Conservation (phyloP, 306 rosid species). For the Coriaria nepalensis region DNA sequence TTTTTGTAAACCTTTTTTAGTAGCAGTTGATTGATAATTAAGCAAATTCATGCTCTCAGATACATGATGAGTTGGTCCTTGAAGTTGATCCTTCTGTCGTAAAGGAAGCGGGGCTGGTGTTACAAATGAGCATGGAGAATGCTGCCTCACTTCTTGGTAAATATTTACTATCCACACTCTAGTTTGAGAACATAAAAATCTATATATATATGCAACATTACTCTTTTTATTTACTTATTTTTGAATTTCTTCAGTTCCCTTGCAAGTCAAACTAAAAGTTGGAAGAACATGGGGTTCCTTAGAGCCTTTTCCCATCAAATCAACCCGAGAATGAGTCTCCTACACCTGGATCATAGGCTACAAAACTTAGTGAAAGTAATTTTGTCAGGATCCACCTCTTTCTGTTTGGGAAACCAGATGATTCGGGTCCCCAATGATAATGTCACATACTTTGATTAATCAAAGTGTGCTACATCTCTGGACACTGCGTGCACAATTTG, state of each 20-base stretch:
- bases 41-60: slow-evolving; percentile 34
- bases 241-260: slow-evolving; percentile 54
- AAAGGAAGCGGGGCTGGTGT: slow-evolving; percentile 64
- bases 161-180: slow-evolving; percentile 10
- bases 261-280: slow-evolving; percentile 66
- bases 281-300: slow-evolving; percentile 96
- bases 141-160: slow-evolving; percentile 80
- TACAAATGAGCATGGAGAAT: slow-evolving; percentile 80
- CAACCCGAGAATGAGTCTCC: slow-evolving; percentile 20
- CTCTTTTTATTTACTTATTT: slow-evolving; percentile 8
- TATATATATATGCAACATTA: background rate
- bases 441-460: background rate
- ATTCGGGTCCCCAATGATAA: no score
- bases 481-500: no score
- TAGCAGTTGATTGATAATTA: slow-evolving; percentile 1
- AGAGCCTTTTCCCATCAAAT: slow-evolving; percentile 44
- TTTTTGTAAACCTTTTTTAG: slow-evolving; percentile 1
- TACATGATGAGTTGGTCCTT: slow-evolving; percentile 86
- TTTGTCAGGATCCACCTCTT: background rate
- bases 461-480: background rate
- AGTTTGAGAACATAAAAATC: background rate
- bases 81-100: slow-evolving; percentile 72
- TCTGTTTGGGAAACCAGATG: no score
- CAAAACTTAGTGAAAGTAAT: background rate
- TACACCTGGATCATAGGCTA: slow-evolving; percentile 21